Conservation (phyloP, 2,329 filamentous ascomycete genomes). For the Apiospora arundinis region DNA sequence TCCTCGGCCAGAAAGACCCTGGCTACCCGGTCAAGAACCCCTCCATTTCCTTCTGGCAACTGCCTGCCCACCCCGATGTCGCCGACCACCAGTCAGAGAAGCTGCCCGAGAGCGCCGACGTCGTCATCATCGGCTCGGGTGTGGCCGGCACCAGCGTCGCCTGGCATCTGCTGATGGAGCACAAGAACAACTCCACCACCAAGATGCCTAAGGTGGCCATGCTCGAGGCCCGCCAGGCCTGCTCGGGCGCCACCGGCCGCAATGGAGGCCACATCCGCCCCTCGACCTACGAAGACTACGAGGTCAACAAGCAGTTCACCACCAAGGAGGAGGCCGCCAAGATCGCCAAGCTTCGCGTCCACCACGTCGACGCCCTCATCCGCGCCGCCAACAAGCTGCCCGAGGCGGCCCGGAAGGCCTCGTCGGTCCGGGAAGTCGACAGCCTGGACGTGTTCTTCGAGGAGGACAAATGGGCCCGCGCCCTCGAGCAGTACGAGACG, state of each 20-base stretch:
- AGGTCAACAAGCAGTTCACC: background rate
- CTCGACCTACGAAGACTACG: slow-evolving; percentile 50
- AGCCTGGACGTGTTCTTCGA: slow-evolving; percentile 55
- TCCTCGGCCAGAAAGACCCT: background rate
- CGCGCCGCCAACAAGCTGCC: slow-evolving; percentile 41
- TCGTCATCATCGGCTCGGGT: slow-evolving; percentile 48
- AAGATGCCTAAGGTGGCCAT: slow-evolving; percentile 45
- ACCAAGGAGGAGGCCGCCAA: slow-evolving; percentile 43
- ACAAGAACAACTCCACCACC: background rate
- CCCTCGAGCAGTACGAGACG: slow-evolving; percentile 39
- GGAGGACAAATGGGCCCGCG: slow-evolving; percentile 23
- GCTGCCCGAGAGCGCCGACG: slow-evolving; percentile 28
- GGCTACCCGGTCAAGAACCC: slow-evolving; percentile 47
- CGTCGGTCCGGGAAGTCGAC: slow-evolving; percentile 52
- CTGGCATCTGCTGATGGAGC: slow-evolving; percentile 25
- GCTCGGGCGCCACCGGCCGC: slow-evolving; percentile 59
- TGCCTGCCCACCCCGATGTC: slow-evolving; percentile 51
- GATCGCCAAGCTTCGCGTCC: slow-evolving; percentile 51
- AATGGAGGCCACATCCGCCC: slow-evolving; percentile 60
- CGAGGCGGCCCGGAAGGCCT: slow-evolving; percentile 25
- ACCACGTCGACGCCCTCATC: slow-evolving; percentile 47
- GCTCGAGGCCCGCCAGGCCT: slow-evolving; percentile 56
- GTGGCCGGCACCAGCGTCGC: slow-evolving; percentile 55
- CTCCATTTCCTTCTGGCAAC: slow-evolving; percentile 53
- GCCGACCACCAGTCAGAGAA: slow-evolving; percentile 40